Evolutionary conservation across 208 protist genomes (phyloP), one percentile per base, ranked within the genome.

Genomic region (Crithidia acanthocephali): DNA sequence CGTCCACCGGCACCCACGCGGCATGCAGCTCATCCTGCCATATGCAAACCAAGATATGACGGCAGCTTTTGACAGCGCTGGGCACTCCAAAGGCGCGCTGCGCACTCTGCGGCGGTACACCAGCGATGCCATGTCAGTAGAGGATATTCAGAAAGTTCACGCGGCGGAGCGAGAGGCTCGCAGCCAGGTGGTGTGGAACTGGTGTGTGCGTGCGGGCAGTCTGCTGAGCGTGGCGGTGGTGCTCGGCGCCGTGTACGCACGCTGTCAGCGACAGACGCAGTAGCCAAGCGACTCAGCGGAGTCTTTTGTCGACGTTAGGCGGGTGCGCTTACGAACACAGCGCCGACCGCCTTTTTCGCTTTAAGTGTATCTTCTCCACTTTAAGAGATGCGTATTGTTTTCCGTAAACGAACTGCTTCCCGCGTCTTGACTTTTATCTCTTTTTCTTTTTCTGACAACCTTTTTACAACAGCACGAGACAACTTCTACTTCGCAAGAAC

Each of bases 11-110:
- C 78, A 79, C 68, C 78, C 78, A 5, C 45, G 63, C 18, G 78
- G 78, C 23, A 53, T 0, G 40, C 37, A 47, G 42, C 61, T 76
- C n/a, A 40, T 83, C 22, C 42, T 79, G 32, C 72, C 63, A 2
- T 78, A 76, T 44, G 61, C 61, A 16, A 71, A 79, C 28, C 53
- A 52, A 15, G 73, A 79, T 33, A 83, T 83, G 15, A 83, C 78
- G 5, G 20, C 45, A 5, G 72, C 78, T 5, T 56, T 30, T n/a
- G 45, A 59, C 37, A 33, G 33, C 15, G 57, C 57, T 40, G 40
- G 40, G 0, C 57, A 62, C 40, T 62, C 57, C 22, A 62, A 62
- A 37, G 57, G 23, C 5, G 57, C 57, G 0, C 47, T 50, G 33
- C 57, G 40, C 2, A 25, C 23, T 2, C 57, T 62, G 37, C 37